Base-by-base conservation (phyloP, 345 rosid species). In the Rhodamnia rubescens region DNA sequence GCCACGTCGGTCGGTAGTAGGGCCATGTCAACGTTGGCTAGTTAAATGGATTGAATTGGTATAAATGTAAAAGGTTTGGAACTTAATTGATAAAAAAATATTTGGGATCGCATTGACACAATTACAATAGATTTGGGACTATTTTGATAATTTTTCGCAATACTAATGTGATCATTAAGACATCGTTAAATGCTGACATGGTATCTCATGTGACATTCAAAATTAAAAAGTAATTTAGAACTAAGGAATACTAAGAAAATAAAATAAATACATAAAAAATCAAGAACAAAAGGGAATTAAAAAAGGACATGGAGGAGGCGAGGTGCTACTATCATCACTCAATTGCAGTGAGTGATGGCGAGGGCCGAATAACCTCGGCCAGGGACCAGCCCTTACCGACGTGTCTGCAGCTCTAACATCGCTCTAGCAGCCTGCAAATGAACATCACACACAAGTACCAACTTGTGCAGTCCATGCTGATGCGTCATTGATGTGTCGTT, bases 271-370 rank as follows among this genome's bases (percentile, higher is more conserved):
- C 32, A 12, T 11, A 5, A n/a, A n/a, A 58, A n/a, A 5, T 2
- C 3, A n/a, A n/a, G 8, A 5, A 58, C 11, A 58, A n/a, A n/a
- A 6, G 40, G 40, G 40, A 12, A 59, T 6, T n/a, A 22, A 56
- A 58, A n/a, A 5, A 58, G 5, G 18, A 7, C 3, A 15, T n/a
- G 36, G 36, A n/a, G 36, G 18, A 6, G 74, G 18, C 7, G 36
- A n/a, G 18, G 32, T n/a, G 1, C 8, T 16, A 26, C 0, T 0
- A 7, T 11, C 32, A 13, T n/a, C 32, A 0, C 64, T 26, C 64
- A 26, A 59, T 1, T 6, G 18, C 2, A 16, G 36, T 59, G 36
- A 59, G 74, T 18, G 36, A 29, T 16, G 32, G 64, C 5, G 16
- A 29, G 64, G 0, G 4, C 11, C 2, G 29, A 13, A 29, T 14